These are phyloP conservation scores for Tylopilus cervinicoccineus DNA, from an alignment of 768 basidiomycete species.

Conservation along the genomic window DNA sequence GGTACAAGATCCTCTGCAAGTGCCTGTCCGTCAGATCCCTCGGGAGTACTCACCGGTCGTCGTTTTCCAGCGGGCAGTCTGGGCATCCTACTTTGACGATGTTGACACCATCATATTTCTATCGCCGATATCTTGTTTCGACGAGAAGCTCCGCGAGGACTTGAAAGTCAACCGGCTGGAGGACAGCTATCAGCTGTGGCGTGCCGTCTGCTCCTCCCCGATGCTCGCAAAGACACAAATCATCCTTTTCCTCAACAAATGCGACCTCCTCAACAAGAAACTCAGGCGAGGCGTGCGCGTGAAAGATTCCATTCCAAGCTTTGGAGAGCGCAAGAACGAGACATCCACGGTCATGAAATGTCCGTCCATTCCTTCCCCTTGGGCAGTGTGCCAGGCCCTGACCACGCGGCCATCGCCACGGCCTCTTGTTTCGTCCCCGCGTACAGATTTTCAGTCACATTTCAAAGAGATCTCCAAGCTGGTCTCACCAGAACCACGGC, in stretches of 20 bases:
- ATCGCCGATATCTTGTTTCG: slow-evolving; percentile 69
- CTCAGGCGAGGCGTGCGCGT: slow-evolving; percentile 63
- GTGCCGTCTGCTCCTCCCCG: slow-evolving; percentile 65
- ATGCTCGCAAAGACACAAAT: slow-evolving; percentile 56
- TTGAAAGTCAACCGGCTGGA: slow-evolving; percentile 66
- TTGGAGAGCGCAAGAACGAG: slow-evolving; percentile 70
- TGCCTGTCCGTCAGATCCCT: slow-evolving; percentile 1
- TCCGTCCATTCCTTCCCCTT: slow-evolving; percentile 32
- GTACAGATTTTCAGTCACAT: slow-evolving; percentile 71
- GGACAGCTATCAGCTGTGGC: slow-evolving; percentile 75
- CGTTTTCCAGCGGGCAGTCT: slow-evolving; percentile 54
- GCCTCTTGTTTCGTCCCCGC: not conserved
- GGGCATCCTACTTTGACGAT: slow-evolving; percentile 82
- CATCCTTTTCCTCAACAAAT: slow-evolving; percentile 59
- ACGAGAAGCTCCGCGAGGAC: slow-evolving; percentile 74
- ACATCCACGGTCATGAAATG: slow-evolving; percentile 66
- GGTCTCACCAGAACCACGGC: slow-evolving; percentile 58
- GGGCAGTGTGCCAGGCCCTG: slow-evolving; percentile 3
- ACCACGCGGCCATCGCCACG: slow-evolving; percentile 4
- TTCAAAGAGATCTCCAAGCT: slow-evolving; percentile 70
- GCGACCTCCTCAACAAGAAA: slow-evolving; percentile 71
- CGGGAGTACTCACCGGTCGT: slow-evolving; percentile 6
- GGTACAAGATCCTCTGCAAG: slow-evolving; percentile 65
- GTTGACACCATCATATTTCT: slow-evolving; percentile 84
- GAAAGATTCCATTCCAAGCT: slow-evolving; percentile 67